Conservation (phyloP, 177 flowering plant genomes). For the Tripterygium wilfordii region DNA sequence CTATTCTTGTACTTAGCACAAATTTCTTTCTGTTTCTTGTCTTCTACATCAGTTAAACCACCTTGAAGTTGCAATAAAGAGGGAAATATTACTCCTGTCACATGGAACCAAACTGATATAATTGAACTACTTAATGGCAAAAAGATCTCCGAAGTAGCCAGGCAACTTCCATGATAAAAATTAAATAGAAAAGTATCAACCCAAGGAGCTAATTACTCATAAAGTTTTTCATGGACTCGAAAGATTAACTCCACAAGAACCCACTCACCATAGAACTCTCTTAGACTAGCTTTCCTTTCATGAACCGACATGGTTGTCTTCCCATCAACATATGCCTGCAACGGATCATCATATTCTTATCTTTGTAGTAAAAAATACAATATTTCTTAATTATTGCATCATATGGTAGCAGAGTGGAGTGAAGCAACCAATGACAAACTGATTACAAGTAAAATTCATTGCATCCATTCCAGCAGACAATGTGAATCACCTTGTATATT, state of each 20-base stretch:
- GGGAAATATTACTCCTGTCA: slow-evolving; percentile 79
- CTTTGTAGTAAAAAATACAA: neutral
- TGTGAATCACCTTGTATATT: slow-evolving; percentile 61
- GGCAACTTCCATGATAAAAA: too few relatives aligned
- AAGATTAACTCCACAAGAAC: too few relatives aligned
- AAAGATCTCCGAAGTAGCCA: too few relatives aligned
- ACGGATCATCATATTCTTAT: slow-evolving; percentile 1
- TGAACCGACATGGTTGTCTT: slow-evolving; percentile 78
- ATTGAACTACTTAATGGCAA: too few relatives aligned
- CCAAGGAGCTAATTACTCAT: too few relatives aligned
- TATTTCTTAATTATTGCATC: too few relatives aligned
- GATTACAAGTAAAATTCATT: too few relatives aligned
- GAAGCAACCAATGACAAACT: too few relatives aligned
- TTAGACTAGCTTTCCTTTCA: slow-evolving; percentile 85
- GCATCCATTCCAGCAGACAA: neutral
- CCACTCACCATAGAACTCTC: slow-evolving; percentile 80
- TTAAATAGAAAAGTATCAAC: neutral
- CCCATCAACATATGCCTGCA: slow-evolving; percentile 81
- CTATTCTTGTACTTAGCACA: slow-evolving; percentile 54
- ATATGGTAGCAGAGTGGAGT: too few relatives aligned
- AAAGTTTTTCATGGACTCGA: too few relatives aligned
- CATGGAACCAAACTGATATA: too few relatives aligned
- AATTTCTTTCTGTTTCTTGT: slow-evolving; percentile 67
- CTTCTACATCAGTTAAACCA: slow-evolving; percentile 81
- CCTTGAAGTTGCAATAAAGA: slow-evolving; percentile 79